A percentile compares a stretch with the other conserved stretches of the same genome.
phyloP scores from a whole-genome alignment of 2,329 filamentous ascomycete species.

The Cladosporium colombiae region DNA sequence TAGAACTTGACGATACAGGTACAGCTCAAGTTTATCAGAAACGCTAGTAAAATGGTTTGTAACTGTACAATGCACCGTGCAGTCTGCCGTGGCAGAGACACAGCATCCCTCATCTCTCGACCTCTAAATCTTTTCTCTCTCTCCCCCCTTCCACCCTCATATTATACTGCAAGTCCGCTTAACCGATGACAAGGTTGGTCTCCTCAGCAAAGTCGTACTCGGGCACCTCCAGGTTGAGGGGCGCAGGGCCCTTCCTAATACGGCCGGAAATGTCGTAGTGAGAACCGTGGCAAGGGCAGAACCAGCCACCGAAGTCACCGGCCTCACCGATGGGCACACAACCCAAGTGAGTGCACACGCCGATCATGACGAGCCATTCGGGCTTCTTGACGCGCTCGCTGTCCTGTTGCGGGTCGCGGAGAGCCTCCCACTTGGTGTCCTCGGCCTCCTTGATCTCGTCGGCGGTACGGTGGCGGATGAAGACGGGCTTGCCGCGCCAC shows the following conservation, averaged over 20 bases:
- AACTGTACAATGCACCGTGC: slow-evolving; percentile 22
- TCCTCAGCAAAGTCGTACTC: slow-evolving; percentile 91
- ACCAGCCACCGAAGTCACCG: slow-evolving; percentile 98
- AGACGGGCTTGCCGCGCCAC: slow-evolving; percentile 99
- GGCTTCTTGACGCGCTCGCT: slow-evolving; percentile 94
- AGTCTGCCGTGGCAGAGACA: slow-evolving; percentile 19
- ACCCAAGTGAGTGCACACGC: slow-evolving; percentile 98
- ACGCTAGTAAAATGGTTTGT: slow-evolving; percentile 21
- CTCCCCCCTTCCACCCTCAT: slow-evolving; percentile 7
- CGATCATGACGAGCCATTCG: slow-evolving; percentile 98
- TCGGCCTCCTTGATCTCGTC: slow-evolving; percentile 95
- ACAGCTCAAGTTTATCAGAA: slow-evolving; percentile 21
- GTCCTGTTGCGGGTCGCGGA: slow-evolving; percentile 91
- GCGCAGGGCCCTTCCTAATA: slow-evolving; percentile 95
- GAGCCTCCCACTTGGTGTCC: slow-evolving; percentile 74
- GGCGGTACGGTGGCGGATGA: slow-evolving; percentile 96
- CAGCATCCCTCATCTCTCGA: slow-evolving; percentile 15
- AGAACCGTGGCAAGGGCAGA: slow-evolving; percentile 99
- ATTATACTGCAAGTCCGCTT: slow-evolving; percentile 38
- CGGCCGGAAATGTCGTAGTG: slow-evolving; percentile 99
- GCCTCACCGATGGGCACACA: slow-evolving; percentile 99
- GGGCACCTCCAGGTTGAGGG: slow-evolving; percentile 95
- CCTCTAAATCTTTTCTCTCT: slow-evolving; percentile 11
- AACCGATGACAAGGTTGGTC: slow-evolving; percentile 88
- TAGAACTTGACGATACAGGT: slow-evolving; percentile 21